Conservation (phyloP, 2,329 filamentous ascomycete species). For the Thielaviopsis musarum region DNA sequence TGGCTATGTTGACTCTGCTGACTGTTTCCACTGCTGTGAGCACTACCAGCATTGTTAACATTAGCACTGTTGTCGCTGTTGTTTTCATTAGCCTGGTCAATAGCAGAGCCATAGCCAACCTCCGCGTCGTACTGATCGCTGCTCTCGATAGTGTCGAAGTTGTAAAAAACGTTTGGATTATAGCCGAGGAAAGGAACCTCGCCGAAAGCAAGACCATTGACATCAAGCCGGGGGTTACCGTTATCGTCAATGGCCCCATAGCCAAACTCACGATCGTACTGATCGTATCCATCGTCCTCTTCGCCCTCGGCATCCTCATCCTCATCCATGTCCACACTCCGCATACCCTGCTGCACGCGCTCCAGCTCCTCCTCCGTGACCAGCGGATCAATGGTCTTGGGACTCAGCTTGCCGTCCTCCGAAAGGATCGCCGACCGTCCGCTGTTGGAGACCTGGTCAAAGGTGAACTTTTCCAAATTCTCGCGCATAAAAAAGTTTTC, state of each 20-base stretch:
- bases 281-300: background rate
- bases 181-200: background rate
- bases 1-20: background rate
- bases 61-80: too few species aligned
- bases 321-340: background rate
- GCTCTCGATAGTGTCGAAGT: background rate
- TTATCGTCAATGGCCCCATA: background rate
- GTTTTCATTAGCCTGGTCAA: too few species aligned
- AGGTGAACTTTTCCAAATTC: background rate
- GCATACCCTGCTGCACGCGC: background rate
- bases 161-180: background rate
- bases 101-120: too few species aligned
- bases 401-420: background rate
- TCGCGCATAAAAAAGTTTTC: background rate
- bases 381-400: background rate
- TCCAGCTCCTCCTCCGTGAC: background rate
- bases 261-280: too few species aligned
- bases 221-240: background rate
- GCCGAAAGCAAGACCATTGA: background rate
- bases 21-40: background rate
- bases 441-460: background rate
- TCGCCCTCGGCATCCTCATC: background rate
- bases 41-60: too few species aligned
- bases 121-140: background rate
- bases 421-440: background rate